These are phyloP conservation scores for Trypanosoma congolense DNA, from an alignment of 208 protist species.

Conservation along the genomic window DNA sequence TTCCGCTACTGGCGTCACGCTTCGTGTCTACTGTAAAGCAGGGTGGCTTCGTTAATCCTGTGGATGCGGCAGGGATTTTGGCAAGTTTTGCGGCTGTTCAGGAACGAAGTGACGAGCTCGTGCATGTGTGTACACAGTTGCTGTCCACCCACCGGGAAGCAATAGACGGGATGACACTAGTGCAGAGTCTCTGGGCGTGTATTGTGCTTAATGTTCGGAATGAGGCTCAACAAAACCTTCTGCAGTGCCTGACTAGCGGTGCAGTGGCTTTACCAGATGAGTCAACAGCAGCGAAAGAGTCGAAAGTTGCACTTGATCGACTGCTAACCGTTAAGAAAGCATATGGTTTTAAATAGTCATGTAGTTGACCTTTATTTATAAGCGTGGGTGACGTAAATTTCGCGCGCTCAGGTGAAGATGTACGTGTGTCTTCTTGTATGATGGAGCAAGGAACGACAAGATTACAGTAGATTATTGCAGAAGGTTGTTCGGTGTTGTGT, in stretches of 20 bases:
- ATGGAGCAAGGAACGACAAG: too few species aligned
- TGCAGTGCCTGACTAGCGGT: constrained; percentile 35
- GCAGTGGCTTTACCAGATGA: constrained; percentile 5
- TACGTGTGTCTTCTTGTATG: too few species aligned
- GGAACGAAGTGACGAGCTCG: constrained; percentile 82
- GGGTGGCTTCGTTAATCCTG: constrained; percentile 46
- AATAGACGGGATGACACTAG: constrained; percentile 33
- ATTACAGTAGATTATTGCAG: too few species aligned
- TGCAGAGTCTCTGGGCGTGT: constrained; percentile 76
- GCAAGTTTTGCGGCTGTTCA: constrained; percentile 86
- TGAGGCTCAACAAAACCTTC: constrained; percentile 66
- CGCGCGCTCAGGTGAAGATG: neutral
- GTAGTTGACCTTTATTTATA: neutral
- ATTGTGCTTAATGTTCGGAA: constrained; percentile 72
- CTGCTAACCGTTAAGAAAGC: constrained; percentile 26
- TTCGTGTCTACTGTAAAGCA: constrained; percentile 52
- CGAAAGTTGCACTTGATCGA: constrained; percentile 14
- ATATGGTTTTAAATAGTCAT: constrained; percentile 15
- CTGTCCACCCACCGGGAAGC: constrained; percentile 44
- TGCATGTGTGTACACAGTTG: constrained; percentile 62
- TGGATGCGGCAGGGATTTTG: constrained; percentile 64
- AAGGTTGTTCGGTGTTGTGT: too few species aligned
- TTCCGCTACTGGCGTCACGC: constrained; percentile 80
- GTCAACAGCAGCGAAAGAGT: constrained; percentile 9
- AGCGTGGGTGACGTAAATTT: neutral